Conservation (phyloP, 768 basidiomycete genomes). For the Neoboletus subvelutipes region DNA sequence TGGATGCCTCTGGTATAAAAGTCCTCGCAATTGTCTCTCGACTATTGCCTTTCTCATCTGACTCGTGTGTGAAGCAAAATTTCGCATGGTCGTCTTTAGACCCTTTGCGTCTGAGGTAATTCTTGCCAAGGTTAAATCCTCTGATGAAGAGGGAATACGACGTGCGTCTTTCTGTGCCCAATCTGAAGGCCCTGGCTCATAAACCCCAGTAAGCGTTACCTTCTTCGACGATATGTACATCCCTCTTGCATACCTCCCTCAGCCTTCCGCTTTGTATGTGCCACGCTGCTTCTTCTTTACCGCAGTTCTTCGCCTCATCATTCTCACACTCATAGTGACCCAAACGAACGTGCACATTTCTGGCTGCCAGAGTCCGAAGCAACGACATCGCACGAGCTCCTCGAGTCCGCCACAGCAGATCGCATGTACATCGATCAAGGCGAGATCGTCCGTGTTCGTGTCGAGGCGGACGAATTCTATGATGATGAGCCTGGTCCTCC, state of each 20-base stretch:
- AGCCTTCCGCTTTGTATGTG: conserved; percentile 75
- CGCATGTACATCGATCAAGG: conserved; percentile 82
- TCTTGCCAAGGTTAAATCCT: conserved; percentile 83
- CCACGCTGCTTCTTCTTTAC: not conserved
- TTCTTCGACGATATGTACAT: conserved; percentile 97
- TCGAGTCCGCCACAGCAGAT: conserved; percentile 62
- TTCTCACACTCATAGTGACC: conserved; percentile 49
- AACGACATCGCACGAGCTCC: conserved; percentile 54
- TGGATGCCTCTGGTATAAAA: conserved; percentile 92
- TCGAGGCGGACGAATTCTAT: conserved; percentile 80
- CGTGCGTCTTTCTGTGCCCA: conserved; percentile 45
- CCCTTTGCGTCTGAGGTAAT: conserved; percentile 91
- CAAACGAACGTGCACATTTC: conserved; percentile 81
- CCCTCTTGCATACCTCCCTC: conserved; percentile 74
- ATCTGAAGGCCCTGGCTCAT: not conserved
- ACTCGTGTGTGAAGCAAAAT: conserved; percentile 57
- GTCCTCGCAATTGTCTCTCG: conserved; percentile 37
- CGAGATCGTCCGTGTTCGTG: conserved; percentile 73
- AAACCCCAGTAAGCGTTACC: conserved; percentile 66
- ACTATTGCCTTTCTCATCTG: not conserved
- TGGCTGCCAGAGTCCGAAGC: conserved; percentile 69
- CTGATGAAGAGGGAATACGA: conserved; percentile 81
- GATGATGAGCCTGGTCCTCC: conserved; percentile 87
- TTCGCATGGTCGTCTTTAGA: conserved; percentile 87
- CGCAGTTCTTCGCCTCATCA: not conserved